These are phyloP conservation scores for Pleomassaria siparia DNA, from an alignment of 2,329 filamentous ascomycete species.

Conservation along the genomic window DNA sequence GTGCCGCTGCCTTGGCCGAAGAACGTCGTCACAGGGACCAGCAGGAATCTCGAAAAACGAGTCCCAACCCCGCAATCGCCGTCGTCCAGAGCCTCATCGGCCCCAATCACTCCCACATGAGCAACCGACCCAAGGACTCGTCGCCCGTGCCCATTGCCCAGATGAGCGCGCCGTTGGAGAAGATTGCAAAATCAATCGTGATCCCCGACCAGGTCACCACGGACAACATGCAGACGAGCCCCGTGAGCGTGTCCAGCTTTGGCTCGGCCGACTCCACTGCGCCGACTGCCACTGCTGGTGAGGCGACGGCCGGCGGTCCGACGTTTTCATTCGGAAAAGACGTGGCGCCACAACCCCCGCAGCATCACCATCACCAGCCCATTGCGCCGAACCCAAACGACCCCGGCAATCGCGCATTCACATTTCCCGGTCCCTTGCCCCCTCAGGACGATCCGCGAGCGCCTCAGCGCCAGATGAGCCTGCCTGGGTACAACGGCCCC, in stretches of 20 bases:
- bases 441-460: conserved; percentile 51
- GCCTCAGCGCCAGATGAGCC: conserved; percentile 60
- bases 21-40: conserved; percentile 48
- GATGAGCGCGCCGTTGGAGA: conserved; percentile 52
- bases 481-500: conserved; percentile 60
- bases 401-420: conserved; percentile 58
- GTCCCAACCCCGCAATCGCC: conserved; percentile 50
- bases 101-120: conserved; percentile 42
- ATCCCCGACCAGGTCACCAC: conserved; percentile 49
- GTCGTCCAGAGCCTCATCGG: conserved; percentile 50
- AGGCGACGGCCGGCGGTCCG: conserved; percentile 49
- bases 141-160: conserved; percentile 46
- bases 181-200: conserved; percentile 51
- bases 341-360: conserved; percentile 29
- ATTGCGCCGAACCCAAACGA: conserved; percentile 41
- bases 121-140: conserved; percentile 44
- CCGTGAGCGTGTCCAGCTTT: conserved; percentile 57
- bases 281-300: conserved; percentile 53
- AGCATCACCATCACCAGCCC: conserved; percentile 30
- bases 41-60: conserved; percentile 46
- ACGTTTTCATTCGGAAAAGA: conserved; percentile 23
- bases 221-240: conserved; percentile 54
- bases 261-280: conserved; percentile 53
- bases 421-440: conserved; percentile 63
- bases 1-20: conserved; percentile 52